Evolutionary conservation across 768 basidiomycete genomes (phyloP).

Genomic region (Thelephora ganbajun): DNA sequence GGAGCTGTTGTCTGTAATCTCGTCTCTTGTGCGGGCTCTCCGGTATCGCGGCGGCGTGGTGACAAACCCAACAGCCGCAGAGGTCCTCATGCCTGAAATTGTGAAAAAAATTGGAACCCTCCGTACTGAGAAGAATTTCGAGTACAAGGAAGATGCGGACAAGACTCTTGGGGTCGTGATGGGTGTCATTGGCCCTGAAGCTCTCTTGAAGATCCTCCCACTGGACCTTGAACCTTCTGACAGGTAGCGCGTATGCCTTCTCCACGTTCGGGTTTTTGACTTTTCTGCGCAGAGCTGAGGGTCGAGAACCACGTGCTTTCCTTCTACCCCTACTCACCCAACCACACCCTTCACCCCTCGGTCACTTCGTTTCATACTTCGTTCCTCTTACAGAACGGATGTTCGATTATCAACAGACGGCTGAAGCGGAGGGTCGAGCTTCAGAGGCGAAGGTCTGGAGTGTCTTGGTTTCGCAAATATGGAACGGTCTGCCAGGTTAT

Average conservation of each 20-base stretch:
- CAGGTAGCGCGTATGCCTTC: conserved; percentile 33
- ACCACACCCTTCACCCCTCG: conserved; percentile 66
- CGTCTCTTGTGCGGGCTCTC: conserved; percentile 53
- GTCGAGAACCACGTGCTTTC: conserved; percentile 78
- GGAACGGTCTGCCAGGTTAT: conserved; percentile 86
- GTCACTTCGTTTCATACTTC: conserved; percentile 82
- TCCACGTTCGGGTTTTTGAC: not conserved
- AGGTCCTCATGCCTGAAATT: conserved; percentile 53
- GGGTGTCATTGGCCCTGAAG: conserved; percentile 74
- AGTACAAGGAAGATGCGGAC: conserved; percentile 83
- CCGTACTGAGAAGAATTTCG: conserved; percentile 69
- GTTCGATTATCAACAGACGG: conserved; percentile 76
- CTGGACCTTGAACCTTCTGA: conserved; percentile 75
- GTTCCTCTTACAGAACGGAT: conserved; percentile 89
- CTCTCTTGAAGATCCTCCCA: conserved; percentile 60
- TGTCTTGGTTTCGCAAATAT: conserved; percentile 85
- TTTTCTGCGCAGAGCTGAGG: conserved; percentile 38
- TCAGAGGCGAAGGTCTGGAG: conserved; percentile 94
- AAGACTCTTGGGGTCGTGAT: conserved; percentile 66
- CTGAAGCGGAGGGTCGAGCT: conserved; percentile 55
- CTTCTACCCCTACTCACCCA: conserved; percentile 78
- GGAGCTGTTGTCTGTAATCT: conserved; percentile 61
- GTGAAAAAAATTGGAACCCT: conserved; percentile 62
- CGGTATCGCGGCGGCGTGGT: conserved; percentile 30
- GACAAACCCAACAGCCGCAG: conserved; percentile 43